phyloP scores from a whole-genome alignment of 192 early-diverging fungal species.

The Coemansia sp. region DNA sequence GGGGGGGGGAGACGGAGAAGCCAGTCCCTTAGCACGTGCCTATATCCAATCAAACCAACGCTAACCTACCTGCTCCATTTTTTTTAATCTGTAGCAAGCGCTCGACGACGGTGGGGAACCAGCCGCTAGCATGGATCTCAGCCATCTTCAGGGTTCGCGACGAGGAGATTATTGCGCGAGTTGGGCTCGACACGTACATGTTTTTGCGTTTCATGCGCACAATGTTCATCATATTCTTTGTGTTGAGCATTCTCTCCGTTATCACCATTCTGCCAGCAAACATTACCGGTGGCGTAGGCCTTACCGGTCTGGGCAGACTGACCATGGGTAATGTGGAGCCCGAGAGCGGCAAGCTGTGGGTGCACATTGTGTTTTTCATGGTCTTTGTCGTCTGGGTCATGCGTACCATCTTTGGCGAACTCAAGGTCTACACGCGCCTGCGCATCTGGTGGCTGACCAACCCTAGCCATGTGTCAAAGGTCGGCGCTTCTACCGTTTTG shows the following conservation, averaged over 20 bases:
- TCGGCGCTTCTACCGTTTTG: slow-evolving; percentile 71
- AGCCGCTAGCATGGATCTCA: slow-evolving; percentile 61
- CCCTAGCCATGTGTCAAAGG: slow-evolving; percentile 54
- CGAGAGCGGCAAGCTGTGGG: slow-evolving; percentile 63
- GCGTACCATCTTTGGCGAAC: slow-evolving; percentile 64
- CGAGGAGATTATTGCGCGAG: slow-evolving; percentile 56
- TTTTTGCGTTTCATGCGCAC: slow-evolving; percentile 73
- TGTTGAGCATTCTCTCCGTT: slow-evolving; percentile 60
- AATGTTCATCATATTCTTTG: slow-evolving; percentile 67
- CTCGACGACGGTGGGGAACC: slow-evolving; percentile 57
- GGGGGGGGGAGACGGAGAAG: no score
- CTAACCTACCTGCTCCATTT: neutral
- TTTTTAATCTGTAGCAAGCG: slow-evolving; percentile 37
- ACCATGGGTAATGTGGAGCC: slow-evolving; percentile 72
- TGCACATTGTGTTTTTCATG: slow-evolving; percentile 65
- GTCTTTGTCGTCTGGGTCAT: slow-evolving; percentile 54
- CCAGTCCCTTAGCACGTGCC: neutral
- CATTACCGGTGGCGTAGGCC: slow-evolving; percentile 39
- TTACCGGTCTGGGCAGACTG: slow-evolving; percentile 58
- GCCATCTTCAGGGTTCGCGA: slow-evolving; percentile 57
- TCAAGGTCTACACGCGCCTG: slow-evolving; percentile 62
- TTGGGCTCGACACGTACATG: slow-evolving; percentile 80
- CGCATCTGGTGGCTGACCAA: slow-evolving; percentile 68
- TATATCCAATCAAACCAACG: neutral
- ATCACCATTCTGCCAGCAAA: slow-evolving; percentile 78